phyloP scores from a whole-genome alignment of 805 yeast genomes.

The Brettanomyces sp. region DNA sequence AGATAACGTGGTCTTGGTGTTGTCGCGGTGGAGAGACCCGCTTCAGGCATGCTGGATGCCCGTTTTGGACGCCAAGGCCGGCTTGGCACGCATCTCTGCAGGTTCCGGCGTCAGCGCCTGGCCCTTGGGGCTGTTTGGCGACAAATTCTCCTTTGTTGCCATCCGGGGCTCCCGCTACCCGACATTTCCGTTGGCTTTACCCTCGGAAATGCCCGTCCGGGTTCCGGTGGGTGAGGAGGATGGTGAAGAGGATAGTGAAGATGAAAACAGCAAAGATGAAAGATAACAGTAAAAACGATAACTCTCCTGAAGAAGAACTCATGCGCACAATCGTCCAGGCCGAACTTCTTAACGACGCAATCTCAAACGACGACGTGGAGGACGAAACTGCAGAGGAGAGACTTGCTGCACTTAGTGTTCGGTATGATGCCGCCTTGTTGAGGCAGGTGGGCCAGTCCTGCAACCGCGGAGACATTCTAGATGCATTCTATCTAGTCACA shows the following conservation, averaged over 20 bases:
- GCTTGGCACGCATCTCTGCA: slow-evolving; percentile 40
- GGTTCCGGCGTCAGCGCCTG: slow-evolving; percentile 64
- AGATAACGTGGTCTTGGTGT: slow-evolving; percentile 60
- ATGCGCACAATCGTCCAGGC: slow-evolving; percentile 53
- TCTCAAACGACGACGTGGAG: slow-evolving; percentile 29
- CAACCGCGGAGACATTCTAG: slow-evolving; percentile 48
- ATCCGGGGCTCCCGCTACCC: slow-evolving; percentile 70
- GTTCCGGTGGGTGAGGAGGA: slow-evolving; percentile 45
- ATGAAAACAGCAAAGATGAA: slow-evolving; percentile 25
- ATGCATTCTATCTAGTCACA: slow-evolving; percentile 61
- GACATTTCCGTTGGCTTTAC: slow-evolving; percentile 74
- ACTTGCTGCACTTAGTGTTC: slow-evolving; percentile 41
- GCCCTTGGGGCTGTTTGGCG: slow-evolving; percentile 77
- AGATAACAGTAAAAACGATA: slow-evolving; percentile 19
- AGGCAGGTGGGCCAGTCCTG: slow-evolving; percentile 70
- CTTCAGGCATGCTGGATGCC: slow-evolving; percentile 85
- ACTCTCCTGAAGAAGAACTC: slow-evolving; percentile 52
- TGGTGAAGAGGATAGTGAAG: slow-evolving; percentile 29
- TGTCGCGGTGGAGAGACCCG: slow-evolving; percentile 71
- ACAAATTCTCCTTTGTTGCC: slow-evolving; percentile 63
- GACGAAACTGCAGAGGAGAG: slow-evolving; percentile 35
- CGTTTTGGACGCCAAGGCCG: slow-evolving; percentile 50
- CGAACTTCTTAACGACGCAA: slow-evolving; percentile 50
- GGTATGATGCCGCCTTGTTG: slow-evolving; percentile 70
- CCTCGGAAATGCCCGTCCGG: slow-evolving; percentile 64